Base-by-base conservation (phyloP, 2,329 filamentous ascomycete genomes). In the Conoideocrella luteorostrata region DNA sequence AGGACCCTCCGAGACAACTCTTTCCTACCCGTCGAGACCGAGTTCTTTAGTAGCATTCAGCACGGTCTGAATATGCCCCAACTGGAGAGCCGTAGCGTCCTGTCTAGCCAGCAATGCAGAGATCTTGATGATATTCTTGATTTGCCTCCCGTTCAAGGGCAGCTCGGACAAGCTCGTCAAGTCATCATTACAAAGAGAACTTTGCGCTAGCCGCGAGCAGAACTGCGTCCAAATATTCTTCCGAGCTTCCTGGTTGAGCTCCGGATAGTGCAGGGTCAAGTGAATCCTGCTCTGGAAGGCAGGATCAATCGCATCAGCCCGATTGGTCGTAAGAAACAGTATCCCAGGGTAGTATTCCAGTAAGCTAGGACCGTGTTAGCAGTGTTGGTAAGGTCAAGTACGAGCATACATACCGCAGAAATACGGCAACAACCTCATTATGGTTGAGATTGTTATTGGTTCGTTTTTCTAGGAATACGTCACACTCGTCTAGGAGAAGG, bases 331-430 rank as follows among this genome's bases (percentile, higher is more conserved):
- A 44, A 75, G 60, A 60, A 75, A 71, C 29, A 75, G 61, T 24
- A 73, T 65, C 39, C 72, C 71, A 4, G 64, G 62, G 57, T 73
- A 74, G 55, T 74, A 74, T 57, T 75, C 71, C 43, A 75, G 64
- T 1, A 68, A 69, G n/a, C 70, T 67, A 20, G 75, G 57, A 57
- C 74, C 74, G 44, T n/a, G 72, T 24, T 28, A 28, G 26, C 13
- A 13, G 7, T 7, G 13, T 28, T 28, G 26, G 13, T 28, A 7
- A 28, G 26, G 7, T 7, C 26, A n/a, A n/a, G n/a, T 28, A 13
- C 13, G 7, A 28, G 7, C 26, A 28, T 28, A 28, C 13, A 7
- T 28, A 13, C 26, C 26, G 7, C 29, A 71, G 53, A 49, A 69
- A 65, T 46, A 68, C 66, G 39, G 55, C 57, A 1, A 64, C 59